These are phyloP conservation scores for Pseudopyrenochaeta lycopersici DNA, from an alignment of 2,329 filamentous ascomycete genomes.

Conservation along the genomic window DNA sequence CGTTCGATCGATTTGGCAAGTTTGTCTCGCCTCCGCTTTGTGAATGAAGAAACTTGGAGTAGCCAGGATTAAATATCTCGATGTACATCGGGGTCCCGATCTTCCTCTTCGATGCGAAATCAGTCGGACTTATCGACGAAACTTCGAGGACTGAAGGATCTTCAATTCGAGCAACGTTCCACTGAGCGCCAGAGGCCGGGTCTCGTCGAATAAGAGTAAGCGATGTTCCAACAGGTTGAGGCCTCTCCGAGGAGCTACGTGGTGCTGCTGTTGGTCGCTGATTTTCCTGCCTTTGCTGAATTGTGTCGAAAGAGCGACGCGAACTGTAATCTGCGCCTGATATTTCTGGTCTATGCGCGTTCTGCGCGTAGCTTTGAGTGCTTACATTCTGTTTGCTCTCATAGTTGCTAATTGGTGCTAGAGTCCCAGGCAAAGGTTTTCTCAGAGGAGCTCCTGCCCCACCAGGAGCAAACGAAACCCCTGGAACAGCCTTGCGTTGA, in stretches of 20 bases:
- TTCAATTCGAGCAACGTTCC: slow-evolving; percentile 60
- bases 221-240: slow-evolving; percentile 25
- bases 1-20: slow-evolving; percentile 20
- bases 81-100: slow-evolving; percentile 58
- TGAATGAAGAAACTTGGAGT: slow-evolving; percentile 62
- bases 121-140: slow-evolving; percentile 52
- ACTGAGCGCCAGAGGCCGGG: slow-evolving; percentile 58
- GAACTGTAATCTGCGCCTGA: slow-evolving; percentile 29
- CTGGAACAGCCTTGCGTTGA: slow-evolving; percentile 42
- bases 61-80: slow-evolving; percentile 68
- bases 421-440: slow-evolving; percentile 40
- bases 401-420: slow-evolving; percentile 35
- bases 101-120: slow-evolving; percentile 42
- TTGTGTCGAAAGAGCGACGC: slow-evolving; percentile 36
- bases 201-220: slow-evolving; percentile 62
- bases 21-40: slow-evolving; percentile 19
- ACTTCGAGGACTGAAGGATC: slow-evolving; percentile 56
- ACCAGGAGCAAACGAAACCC: not conserved
- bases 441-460: slow-evolving; percentile 22
- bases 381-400: slow-evolving; percentile 39
- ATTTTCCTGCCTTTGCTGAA: slow-evolving; percentile 30
- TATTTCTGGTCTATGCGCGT: slow-evolving; percentile 21
- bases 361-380: slow-evolving; percentile 29
- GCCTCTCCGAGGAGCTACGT: slow-evolving; percentile 30
- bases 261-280: slow-evolving; percentile 26